Base-by-base conservation (phyloP, 805 yeast species). In the Starmerella scarabaei region DNA sequence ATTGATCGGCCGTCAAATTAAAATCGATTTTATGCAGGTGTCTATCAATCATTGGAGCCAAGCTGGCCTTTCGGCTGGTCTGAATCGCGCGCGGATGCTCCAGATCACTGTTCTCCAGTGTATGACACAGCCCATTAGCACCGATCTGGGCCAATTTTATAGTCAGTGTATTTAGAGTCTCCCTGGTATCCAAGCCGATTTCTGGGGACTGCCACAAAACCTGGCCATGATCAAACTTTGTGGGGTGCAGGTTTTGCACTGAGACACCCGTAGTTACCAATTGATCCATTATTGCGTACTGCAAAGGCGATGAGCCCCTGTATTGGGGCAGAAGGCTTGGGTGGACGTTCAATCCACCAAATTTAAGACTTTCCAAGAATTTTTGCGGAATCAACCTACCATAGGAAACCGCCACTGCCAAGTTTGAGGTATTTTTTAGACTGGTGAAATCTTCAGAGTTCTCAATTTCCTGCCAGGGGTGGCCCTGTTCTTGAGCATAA, bases 221-320 rank as follows among this genome's bases (percentile, higher is more conserved):
- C 1, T 67, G 63, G 1, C 98, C 98, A 26, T 63, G 65, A 51
- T 91, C 98, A 53, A 91, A 91, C 54, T 75, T 69, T 1, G 79
- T 68, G 0, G 96, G 95, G 54, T 91, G 94, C 19, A 91, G 60
- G 0, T 94, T 82, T 57, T 91, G 98, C 0, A 91, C 71, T 0
- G 95, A 73, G 15, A 84, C 93, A 0, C 97, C 98, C 0, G 96
- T 79, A 15, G 35, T 43, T 0, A 46, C 27, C 48, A 79, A 85
- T 30, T 67, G 66, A 43, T 80, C 72, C 52, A 86, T 56, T 11
- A 91, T 58, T 0, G 95, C 76, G 44, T 73, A 68, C 45, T 88
- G 97, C 3, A 91, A 61, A 0, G 98, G 98, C 1, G 95, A 79
- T 0, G 96, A 77, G 1, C 98, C 98, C 2, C 84, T 71, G 50